phyloP scores from a whole-genome alignment of 805 yeast species.

The Clavispora asparagi region DNA sequence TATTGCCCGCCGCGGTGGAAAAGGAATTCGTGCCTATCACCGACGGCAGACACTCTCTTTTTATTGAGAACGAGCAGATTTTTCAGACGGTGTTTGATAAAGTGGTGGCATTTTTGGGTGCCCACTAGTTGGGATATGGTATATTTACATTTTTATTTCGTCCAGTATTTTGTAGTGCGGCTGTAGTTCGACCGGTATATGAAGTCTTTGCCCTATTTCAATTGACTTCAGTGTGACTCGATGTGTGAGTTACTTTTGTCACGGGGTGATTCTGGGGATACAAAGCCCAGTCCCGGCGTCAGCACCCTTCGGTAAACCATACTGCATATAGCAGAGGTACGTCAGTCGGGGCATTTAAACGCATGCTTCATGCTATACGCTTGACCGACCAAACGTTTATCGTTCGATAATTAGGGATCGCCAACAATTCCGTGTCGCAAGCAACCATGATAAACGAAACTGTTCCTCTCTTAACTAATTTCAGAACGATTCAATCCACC shows the following conservation, averaged over 20 bases:
- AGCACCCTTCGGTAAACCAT: no score
- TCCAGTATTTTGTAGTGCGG: no score
- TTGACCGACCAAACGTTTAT: background rate
- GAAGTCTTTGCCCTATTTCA: no score
- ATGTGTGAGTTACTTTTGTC: no score
- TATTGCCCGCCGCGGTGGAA: conserved; percentile 28
- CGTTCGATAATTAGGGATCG: background rate
- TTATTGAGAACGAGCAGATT: conserved; percentile 41
- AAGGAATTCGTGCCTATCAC: conserved; percentile 25
- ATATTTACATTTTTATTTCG: no score
- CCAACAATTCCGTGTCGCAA: background rate
- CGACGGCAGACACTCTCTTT: conserved; percentile 41
- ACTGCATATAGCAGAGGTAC: no score
- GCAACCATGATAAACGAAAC: no score
- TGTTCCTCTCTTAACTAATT: no score
- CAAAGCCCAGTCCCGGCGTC: no score
- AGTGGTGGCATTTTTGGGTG: conserved; percentile 33
- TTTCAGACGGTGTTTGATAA: conserved; percentile 30
- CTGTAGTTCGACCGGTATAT: no score
- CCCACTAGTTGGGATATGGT: background rate
- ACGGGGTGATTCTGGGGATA: no score
- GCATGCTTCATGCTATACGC: background rate
- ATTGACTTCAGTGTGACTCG: no score
- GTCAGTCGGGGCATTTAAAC: background rate
- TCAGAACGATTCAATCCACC: background rate